Base-by-base conservation (phyloP, 495 filamentous ascomycete species). In the Penicillium atrosanguineum region DNA sequence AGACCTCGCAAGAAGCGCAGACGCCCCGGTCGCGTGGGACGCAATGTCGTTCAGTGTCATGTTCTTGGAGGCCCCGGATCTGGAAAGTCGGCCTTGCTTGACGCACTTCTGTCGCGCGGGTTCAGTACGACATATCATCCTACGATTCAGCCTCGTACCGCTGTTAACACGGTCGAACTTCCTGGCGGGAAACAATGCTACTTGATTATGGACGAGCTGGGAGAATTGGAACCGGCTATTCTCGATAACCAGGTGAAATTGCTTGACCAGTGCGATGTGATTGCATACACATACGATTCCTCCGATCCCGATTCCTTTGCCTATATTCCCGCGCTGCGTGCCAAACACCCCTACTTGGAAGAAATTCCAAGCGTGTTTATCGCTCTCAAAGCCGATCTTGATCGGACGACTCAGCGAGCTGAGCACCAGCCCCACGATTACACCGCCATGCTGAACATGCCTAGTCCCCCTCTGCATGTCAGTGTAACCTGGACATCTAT, bases 181-280 rank as follows among this genome's bases (percentile, higher is more conserved):
- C 91, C 89, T 44, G 94, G 94, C 25, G 94, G 94, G 21, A 96
- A 96, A 62, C 95, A 98, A 69, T 95, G 90, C 71, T 97, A 97
- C 62, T 79, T 98, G 20, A 97, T 98, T 53, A 77, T 97, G 47
- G 88, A 95, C 62, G 94, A 98, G 65, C 84, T 97, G 2, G 95
- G 95, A n/a, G 91, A 97, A 67, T 75, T 95, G 37, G 94, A 97
- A 61, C 88, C 91, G 0, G 92, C 94, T 19, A 89, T 97, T 45
- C 73, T 98, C 1, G 94, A 97, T 46, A 97, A 98, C 71, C 83
- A 87, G 61, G 83, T 83, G 26, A 95, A 94, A 66, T 76, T 98
- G n/a, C 79, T 98, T 19, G 89, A 95, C 64, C 84, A 89, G 4
- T 96, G 91, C 69, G 94, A 98, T 69, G 81, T 97, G 23, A 80